Base-by-base conservation (phyloP, 2,329 filamentous ascomycete species). In the Pyrenophora tritici-repentis region DNA sequence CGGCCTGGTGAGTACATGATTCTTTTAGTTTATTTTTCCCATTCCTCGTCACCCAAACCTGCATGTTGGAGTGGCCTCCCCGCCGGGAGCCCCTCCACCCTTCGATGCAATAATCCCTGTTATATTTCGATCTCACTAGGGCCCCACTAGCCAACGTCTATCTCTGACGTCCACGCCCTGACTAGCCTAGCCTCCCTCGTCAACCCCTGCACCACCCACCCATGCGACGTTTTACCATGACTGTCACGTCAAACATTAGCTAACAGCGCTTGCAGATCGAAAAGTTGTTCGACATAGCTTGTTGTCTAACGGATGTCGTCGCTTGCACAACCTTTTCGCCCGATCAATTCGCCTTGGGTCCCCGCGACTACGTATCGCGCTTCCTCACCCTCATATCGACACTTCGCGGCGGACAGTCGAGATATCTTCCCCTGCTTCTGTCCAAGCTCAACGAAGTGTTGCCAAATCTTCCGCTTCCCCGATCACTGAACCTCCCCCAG, bases 281-380 rank as follows among this genome's bases (percentile, higher is more conserved):
- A 67, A 93, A 93, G 68, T 76, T 96, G 10, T 83, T 94, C 62
- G 88, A 92, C 59, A 83, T 92, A 31, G 85, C 89, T 10, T 88
- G 83, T 69, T 85, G 86, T 13, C 78, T 94, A 55, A 87, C 83
- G 6, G 88, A 93, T 57, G 86, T 90, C 17, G 84, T 96, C 47
- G 81, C 86, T 7, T 83, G 79, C 62, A 80, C 83, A 4, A 80
- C 81, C 1, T 79, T 86, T 42, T 83, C 77, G 41, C 76, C 76
- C 50, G 66, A 77, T 49, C 72, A 73, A n/a, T 91, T 90, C 67
- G 66, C 70, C 9, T 57, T 72, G 32, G 71, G 68, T 6, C 89
- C 90, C 3, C 85, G 85, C 31, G 88, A 93, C 63, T 86, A 90
- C 65, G 82, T 95, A 4, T 84, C 84, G 53, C 84, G 72, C 10